A percentile compares a stretch with the other conserved stretches of the same genome.
phyloP scores from a whole-genome alignment of 495 filamentous ascomycete species.

The Penicillium diatomitis region DNA sequence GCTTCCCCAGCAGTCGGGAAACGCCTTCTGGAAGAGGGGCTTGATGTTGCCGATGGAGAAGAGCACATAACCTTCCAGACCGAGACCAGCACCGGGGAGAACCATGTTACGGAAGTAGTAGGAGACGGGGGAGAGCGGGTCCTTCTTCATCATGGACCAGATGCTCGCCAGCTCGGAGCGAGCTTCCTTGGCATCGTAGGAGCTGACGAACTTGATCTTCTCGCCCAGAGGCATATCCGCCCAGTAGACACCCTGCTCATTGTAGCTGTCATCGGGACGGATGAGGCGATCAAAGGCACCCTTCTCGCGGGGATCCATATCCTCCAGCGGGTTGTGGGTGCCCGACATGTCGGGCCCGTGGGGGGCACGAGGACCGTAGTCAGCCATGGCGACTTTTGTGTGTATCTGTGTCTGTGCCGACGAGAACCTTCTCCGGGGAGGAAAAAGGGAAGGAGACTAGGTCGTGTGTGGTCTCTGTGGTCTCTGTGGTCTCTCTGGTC shows the following conservation, averaged over 20 bases:
- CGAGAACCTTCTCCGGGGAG: not conserved
- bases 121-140: slow-evolving; percentile 68
- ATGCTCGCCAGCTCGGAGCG: slow-evolving; percentile 54
- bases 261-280: slow-evolving; percentile 76
- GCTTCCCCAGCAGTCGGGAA: slow-evolving; percentile 64
- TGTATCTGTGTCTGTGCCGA: not conserved
- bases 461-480: too few relatives aligned
- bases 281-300: slow-evolving; percentile 65
- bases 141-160: slow-evolving; percentile 67
- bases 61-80: slow-evolving; percentile 83
- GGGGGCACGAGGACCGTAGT: slow-evolving; percentile 47
- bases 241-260: slow-evolving; percentile 75
- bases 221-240: slow-evolving; percentile 63
- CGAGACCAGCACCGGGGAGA: slow-evolving; percentile 77
- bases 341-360: slow-evolving; percentile 48
- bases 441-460: too few relatives aligned
- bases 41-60: slow-evolving; percentile 89
- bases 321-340: slow-evolving; percentile 40
- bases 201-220: slow-evolving; percentile 62
- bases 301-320: slow-evolving; percentile 54
- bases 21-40: slow-evolving; percentile 61
- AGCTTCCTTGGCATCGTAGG: slow-evolving; percentile 56
- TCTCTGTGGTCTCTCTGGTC: too few relatives aligned
- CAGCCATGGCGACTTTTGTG: slow-evolving; percentile 23
- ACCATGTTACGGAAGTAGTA: slow-evolving; percentile 84